phyloP scores from a whole-genome alignment of 306 rosid species.

The Cucumis hystrix region DNA sequence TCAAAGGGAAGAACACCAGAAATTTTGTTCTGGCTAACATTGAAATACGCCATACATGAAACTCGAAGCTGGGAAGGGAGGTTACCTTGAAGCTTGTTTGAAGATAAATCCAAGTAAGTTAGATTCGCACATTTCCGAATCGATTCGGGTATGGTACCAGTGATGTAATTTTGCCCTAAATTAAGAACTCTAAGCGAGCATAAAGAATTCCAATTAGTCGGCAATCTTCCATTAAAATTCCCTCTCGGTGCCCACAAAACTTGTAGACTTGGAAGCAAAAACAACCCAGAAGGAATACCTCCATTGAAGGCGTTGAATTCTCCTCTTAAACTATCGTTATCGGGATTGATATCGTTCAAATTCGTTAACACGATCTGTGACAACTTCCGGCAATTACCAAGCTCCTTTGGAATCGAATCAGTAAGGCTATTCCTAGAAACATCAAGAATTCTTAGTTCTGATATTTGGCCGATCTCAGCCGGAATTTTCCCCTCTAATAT shows the following conservation, averaged over 20 bases:
- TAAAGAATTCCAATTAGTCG: constrained; percentile 31
- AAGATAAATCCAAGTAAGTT: constrained; percentile 49
- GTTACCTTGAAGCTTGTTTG: constrained; percentile 37
- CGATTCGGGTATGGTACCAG: constrained; percentile 27
- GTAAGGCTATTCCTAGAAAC: constrained; percentile 58
- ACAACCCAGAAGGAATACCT: constrained; percentile 30
- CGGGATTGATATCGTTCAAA: constrained; percentile 5
- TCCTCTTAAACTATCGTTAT: constrained; percentile 28
- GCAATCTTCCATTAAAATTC: constrained; percentile 43
- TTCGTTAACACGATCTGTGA: constrained; percentile 12
- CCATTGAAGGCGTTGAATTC: constrained; percentile 60
- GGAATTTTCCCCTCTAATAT: constrained; percentile 47
- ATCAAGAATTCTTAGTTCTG: constrained; percentile 46
- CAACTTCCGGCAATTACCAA: constrained; percentile 32
- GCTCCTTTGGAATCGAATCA: constrained; percentile 30
- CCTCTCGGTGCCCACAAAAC: constrained; percentile 65
- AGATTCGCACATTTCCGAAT: constrained; percentile 39
- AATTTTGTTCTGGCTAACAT: constrained; percentile 45
- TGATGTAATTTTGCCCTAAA: constrained; percentile 47
- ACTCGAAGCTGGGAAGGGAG: constrained; percentile 26
- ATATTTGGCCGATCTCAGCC: constrained; percentile 25
- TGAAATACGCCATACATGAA: constrained; percentile 53
- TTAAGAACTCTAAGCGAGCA: constrained; percentile 42
- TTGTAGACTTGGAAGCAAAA: constrained; percentile 37
- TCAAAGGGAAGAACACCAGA: constrained; percentile 29